Percentiles rank a stretch among this genome's conserved stretches.
Evolutionary conservation across 2,329 filamentous ascomycete genomes (phyloP).

Genomic region (Alternaria viburni): DNA sequence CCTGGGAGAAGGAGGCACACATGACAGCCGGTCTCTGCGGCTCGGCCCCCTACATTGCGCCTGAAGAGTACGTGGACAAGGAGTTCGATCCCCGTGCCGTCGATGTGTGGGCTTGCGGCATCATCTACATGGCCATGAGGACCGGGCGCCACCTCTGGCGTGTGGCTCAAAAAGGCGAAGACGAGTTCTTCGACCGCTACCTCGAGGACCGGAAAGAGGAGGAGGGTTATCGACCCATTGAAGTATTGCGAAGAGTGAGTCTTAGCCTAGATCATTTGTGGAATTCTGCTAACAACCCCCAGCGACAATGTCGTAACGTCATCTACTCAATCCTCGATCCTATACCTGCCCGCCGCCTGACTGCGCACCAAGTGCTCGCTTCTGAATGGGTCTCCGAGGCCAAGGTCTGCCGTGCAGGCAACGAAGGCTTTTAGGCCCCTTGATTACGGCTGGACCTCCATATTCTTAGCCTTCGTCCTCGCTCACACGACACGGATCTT

Average conservation of each 20-base stretch:
- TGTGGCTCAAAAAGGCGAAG: conserved; percentile 94
- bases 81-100: conserved; percentile 98
- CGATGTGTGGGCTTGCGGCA: conserved; percentile 96
- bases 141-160: conserved; percentile 96
- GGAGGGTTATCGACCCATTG: conserved; percentile 94
- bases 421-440: conserved; percentile 79
- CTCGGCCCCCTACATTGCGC: conserved; percentile 95
- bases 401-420: conserved; percentile 93
- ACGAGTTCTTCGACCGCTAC: conserved; percentile 96
- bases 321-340: conserved; percentile 99
- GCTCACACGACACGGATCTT: conserved; percentile 22
- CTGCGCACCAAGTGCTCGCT: conserved; percentile 93
- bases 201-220: conserved; percentile 91
- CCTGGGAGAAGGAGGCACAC: conserved; percentile 97
- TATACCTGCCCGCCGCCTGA: conserved; percentile 89
- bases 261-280: not conserved
- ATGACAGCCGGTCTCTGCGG: conserved; percentile 98
- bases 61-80: conserved; percentile 92
- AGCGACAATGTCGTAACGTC: conserved; percentile 97
- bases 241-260: conserved; percentile 91
- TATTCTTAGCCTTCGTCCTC: conserved; percentile 12
- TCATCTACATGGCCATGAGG: conserved; percentile 99
- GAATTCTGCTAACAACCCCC: conserved; percentile 21
- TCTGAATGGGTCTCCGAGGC: conserved; percentile 99
- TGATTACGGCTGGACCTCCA: conserved; percentile 9